Percentiles rank a stretch among this genome's conserved stretches.
These are phyloP conservation scores for Quercus phellos DNA, from an alignment of 331 rosid species.

Conservation along the genomic window DNA sequence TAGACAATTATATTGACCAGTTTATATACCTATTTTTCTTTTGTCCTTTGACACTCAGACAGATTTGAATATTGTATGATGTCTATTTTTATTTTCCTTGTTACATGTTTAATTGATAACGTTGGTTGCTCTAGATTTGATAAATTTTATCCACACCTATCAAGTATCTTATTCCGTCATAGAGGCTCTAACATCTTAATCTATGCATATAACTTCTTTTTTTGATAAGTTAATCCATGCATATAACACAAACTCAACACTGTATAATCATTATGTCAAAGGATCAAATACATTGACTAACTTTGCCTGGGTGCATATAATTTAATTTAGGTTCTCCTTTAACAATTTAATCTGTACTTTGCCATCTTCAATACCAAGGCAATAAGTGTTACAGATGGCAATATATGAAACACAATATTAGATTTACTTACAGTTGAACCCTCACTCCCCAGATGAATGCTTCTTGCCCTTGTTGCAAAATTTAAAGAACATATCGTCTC, in stretches of 20 bases:
- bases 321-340: neutral
- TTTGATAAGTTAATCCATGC: neutral
- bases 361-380: neutral
- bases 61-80: neutral
- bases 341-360: neutral
- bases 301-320: neutral
- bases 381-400: neutral
- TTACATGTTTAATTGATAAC: neutral
- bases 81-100: neutral
- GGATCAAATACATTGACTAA: neutral
- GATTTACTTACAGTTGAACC: slow-evolving; percentile 29
- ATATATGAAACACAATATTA: neutral
- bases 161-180: neutral
- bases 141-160: neutral
- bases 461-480: slow-evolving; percentile 37
- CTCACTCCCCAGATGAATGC: slow-evolving; percentile 27
- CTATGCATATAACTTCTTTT: neutral
- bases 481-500: slow-evolving; percentile 38
- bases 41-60: neutral
- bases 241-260: neutral
- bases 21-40: neutral
- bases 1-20: neutral
- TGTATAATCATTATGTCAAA: neutral
- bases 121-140: neutral
- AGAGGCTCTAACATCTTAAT: neutral